Conservation (phyloP, 192 early-diverging fungal species). For the Phycomyces blakesleeanus region DNA sequence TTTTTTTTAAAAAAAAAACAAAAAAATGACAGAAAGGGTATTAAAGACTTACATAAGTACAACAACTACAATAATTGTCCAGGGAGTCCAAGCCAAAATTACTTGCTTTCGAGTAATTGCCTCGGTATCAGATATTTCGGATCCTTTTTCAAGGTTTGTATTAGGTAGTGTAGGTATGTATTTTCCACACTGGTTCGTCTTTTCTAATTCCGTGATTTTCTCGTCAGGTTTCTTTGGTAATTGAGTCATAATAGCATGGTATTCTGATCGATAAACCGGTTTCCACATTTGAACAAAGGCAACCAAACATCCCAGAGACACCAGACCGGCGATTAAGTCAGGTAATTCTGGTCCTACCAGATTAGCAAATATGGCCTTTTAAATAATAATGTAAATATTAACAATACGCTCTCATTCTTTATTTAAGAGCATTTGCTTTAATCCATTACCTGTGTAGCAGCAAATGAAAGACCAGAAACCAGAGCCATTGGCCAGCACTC, state of each 20-base stretch:
- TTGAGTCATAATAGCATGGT: constrained; percentile 2
- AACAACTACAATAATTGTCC: constrained; percentile 28
- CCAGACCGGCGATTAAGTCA: constrained; percentile 36
- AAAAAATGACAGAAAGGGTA: no score
- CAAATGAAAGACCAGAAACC: constrained; percentile 33
- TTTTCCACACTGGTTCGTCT: no score
- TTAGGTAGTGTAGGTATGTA: no score
- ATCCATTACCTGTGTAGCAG: constrained; percentile 20
- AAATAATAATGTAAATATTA: no score
- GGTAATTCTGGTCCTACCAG: constrained; percentile 39
- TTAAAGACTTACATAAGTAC: constrained; percentile 24
- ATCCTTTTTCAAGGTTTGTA: no score
- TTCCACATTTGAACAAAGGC: constrained; percentile 38
- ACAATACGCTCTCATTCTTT: background rate
- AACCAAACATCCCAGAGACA: constrained; percentile 21
- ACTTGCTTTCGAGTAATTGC: constrained; percentile 18
- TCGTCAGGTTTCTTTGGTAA: background rate
- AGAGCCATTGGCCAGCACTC: constrained; percentile 35
- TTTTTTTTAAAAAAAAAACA: no score
- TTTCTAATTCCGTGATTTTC: no score
- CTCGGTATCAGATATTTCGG: background rate
- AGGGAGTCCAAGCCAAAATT: constrained; percentile 32
- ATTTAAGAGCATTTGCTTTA: background rate
- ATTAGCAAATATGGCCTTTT: constrained; percentile 30
- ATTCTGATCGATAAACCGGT: constrained; percentile 28